These are phyloP conservation scores for Clarkia xantiana DNA, from an alignment of 345 rosid species.

Conservation along the genomic window DNA sequence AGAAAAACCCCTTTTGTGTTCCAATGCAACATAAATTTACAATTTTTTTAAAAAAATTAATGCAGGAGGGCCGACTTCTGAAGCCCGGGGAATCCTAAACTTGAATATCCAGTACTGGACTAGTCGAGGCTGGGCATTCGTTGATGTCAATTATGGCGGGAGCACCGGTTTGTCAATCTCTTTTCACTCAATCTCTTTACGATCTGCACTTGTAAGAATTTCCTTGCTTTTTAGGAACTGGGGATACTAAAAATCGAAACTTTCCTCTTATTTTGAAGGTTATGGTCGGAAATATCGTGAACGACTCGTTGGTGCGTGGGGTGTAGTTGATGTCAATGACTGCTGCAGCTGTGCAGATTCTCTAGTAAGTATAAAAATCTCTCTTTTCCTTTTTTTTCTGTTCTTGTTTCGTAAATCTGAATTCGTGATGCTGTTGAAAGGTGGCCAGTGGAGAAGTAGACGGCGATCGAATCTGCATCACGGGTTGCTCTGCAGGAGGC, in stretches of 20 bases:
- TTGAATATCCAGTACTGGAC: conserved; percentile 87
- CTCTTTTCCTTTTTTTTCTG: conserved; percentile 1
- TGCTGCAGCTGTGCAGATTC: conserved; percentile 86
- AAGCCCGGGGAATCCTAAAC: conserved; percentile 60
- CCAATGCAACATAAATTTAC: too few relatives aligned
- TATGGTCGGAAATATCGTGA: conserved; percentile 92
- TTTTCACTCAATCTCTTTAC: not conserved
- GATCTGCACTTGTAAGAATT: too few relatives aligned
- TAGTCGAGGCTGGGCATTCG: conserved; percentile 95
- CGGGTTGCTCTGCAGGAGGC: conserved; percentile 98
- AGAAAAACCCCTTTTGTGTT: not conserved
- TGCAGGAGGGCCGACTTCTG: conserved; percentile 90
- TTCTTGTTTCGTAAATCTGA: not conserved
- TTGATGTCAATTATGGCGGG: conserved; percentile 96
- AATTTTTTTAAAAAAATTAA: not conserved
- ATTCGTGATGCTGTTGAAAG: conserved; percentile 11
- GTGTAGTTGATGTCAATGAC: conserved; percentile 88
- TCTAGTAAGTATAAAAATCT: conserved; percentile 37
- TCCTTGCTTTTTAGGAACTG: too few relatives aligned
- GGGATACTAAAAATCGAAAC: too few relatives aligned
- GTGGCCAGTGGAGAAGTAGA: conserved; percentile 69
- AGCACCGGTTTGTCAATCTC: conserved; percentile 72
- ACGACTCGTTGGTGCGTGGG: conserved; percentile 64
- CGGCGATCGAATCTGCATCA: conserved; percentile 63
- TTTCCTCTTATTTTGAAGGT: conserved; percentile 29